phyloP scores from a whole-genome alignment of 2,329 filamentous ascomycete genomes.

The Colletotrichum karsti region DNA sequence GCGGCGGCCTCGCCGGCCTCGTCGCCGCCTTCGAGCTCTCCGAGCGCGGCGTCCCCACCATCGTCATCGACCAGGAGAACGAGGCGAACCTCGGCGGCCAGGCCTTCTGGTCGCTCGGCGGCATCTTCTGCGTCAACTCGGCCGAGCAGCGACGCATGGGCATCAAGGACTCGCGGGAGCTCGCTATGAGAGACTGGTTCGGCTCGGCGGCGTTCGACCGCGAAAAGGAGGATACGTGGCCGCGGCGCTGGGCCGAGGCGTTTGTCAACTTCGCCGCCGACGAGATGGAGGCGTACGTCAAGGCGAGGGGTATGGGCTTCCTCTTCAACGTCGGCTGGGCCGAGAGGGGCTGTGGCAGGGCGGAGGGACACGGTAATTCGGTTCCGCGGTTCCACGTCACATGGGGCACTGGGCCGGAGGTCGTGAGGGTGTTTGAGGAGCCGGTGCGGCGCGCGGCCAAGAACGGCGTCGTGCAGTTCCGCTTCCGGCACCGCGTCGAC shows the following conservation, averaged over 20 bases:
- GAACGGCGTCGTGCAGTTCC: slow-evolving; percentile 62
- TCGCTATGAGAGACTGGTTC: slow-evolving; percentile 68
- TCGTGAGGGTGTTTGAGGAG: slow-evolving; percentile 65
- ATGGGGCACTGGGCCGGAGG: slow-evolving; percentile 69
- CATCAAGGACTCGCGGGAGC: slow-evolving; percentile 64
- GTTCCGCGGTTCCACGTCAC: slow-evolving; percentile 70
- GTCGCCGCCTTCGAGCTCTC: slow-evolving; percentile 67
- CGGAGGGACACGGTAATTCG: slow-evolving; percentile 68
- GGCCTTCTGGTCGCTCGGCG: slow-evolving; percentile 71
- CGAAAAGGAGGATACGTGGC: slow-evolving; percentile 64
- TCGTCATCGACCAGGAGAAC: slow-evolving; percentile 68
- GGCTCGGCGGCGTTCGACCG: slow-evolving; percentile 67
- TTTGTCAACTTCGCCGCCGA: slow-evolving; percentile 70
- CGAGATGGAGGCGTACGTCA: slow-evolving; percentile 67
- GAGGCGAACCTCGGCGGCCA: slow-evolving; percentile 65
- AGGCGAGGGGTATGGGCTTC: slow-evolving; percentile 60
- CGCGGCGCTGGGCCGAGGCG: slow-evolving; percentile 68
- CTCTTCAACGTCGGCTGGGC: slow-evolving; percentile 67
- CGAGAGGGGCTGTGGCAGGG: slow-evolving; percentile 63
- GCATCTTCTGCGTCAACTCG: slow-evolving; percentile 68
- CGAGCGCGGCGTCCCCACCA: slow-evolving; percentile 54
- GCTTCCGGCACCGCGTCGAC: slow-evolving; percentile 65
- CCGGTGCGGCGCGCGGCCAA: slow-evolving; percentile 62
- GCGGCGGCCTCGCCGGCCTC: slow-evolving; percentile 66
- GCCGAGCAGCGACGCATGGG: slow-evolving; percentile 64